Evolutionary conservation across 2,329 filamentous ascomycete genomes (phyloP).

Genomic region (Pleomassaria siparia): DNA sequence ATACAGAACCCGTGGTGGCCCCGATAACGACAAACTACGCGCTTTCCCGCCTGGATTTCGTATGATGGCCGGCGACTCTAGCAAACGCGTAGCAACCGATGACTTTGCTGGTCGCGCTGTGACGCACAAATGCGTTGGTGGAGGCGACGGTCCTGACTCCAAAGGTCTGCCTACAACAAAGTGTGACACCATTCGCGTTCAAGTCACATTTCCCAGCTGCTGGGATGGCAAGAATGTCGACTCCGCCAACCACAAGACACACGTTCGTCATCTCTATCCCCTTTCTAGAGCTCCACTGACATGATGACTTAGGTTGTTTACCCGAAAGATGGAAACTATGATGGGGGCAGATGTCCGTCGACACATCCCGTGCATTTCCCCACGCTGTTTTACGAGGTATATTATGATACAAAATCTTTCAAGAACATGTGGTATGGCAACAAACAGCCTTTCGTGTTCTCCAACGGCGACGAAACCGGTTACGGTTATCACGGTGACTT

Average conservation of each 20-base stretch:
- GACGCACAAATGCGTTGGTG: constrained; percentile 56
- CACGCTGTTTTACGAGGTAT: constrained; percentile 59
- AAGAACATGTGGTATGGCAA: constrained; percentile 42
- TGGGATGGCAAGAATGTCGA: constrained; percentile 63
- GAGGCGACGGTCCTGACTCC: constrained; percentile 44
- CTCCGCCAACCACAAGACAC: constrained; percentile 58
- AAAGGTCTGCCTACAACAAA: constrained; percentile 66
- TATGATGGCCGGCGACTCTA: constrained; percentile 66
- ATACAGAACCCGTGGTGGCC: constrained; percentile 48
- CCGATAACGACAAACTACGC: constrained; percentile 64
- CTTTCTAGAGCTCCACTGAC: too few species aligned
- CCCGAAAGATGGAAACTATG: constrained; percentile 47
- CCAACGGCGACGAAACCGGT: constrained; percentile 68
- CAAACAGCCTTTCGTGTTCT: constrained; percentile 60
- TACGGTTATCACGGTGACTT: constrained; percentile 71
- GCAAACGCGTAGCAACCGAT: constrained; percentile 56
- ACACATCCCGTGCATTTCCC: constrained; percentile 55
- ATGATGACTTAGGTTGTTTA: too few species aligned
- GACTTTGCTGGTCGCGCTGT: constrained; percentile 57
- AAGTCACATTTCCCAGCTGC: constrained; percentile 71
- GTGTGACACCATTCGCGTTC: constrained; percentile 64
- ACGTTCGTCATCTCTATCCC: too few species aligned
- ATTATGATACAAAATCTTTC: constrained; percentile 53
- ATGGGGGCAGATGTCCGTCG: constrained; percentile 54
- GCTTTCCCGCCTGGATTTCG: constrained; percentile 69